Evolutionary conservation across 257 asterid species (phyloP), one percentile per base, ranked within the genome.

Genomic region (Primulina eburnea): DNA sequence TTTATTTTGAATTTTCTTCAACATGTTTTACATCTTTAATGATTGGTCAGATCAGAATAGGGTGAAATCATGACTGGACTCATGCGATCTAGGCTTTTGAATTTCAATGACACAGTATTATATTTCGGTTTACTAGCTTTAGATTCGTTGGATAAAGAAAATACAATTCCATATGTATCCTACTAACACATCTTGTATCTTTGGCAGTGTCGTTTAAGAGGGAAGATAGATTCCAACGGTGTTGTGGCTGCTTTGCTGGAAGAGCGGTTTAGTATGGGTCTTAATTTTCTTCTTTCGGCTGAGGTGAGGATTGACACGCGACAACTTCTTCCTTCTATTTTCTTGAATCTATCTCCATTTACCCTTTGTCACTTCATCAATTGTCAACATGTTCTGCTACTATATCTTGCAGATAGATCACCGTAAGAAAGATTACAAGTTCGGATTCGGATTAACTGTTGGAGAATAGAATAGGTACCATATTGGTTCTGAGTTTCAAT

Each of bases 221-320:
- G 98, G 67, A 92, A 92, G 79, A 73, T 92, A 47, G 98, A 92
- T 82, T 90, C 97, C 69, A 84, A 84, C 72, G 97, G 98, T 17
- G 86, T 85, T 0, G 90, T 83, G 37, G 79, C 88, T 67, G 92
- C 90, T 73, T 82, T 80, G 75, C 82, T 92, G 61, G 98, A 92
- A 80, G 98, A 92, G 81, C 84, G 97, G 9, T 80, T 92, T 40
- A 92, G 77, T 72, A 67, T 90, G 90, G 98, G 97, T 68, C 96
- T 92, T 29, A 92, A 88, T 76, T 90, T 90, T 65, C 77, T 92
- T 84, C 92, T 92, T 72, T 92, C 97, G 62, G 98, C 98, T 12
- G 97, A 92, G 95, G 98, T 88, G 74, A 77, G 76, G 29, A 73
- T 68, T 50, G n/a, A 38, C 57, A 38, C 57, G 14, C 64, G 52